phyloP scores from a whole-genome alignment of 139 green algal genomes.

The Chlamydomonas sp. region DNA sequence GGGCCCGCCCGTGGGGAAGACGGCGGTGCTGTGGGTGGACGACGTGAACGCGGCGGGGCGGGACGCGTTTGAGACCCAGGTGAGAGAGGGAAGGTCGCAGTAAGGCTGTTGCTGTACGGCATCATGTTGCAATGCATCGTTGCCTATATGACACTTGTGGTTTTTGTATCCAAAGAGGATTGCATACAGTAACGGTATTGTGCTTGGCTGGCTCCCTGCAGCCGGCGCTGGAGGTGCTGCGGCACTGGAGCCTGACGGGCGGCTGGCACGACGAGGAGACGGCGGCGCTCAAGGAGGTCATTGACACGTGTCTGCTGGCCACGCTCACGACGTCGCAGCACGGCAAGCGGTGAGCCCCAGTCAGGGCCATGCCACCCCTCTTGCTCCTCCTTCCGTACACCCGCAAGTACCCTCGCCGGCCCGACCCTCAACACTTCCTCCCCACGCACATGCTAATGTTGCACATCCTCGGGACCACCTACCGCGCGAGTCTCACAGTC shows the following conservation, averaged over 20 bases:
- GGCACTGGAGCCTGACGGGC: constrained; percentile 47
- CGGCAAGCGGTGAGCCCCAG: constrained; percentile 37
- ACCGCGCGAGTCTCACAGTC: too few species aligned
- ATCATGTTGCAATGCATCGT: too few species aligned
- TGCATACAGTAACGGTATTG: neutral
- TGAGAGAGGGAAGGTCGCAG: neutral
- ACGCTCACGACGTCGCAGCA: constrained; percentile 32
- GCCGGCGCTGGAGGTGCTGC: constrained; percentile 59
- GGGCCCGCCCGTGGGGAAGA: constrained; percentile 63
- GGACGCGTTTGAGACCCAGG: constrained; percentile 47
- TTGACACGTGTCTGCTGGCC: constrained; percentile 47
- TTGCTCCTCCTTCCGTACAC: too few species aligned
- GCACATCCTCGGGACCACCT: too few species aligned
- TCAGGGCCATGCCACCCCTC: too few species aligned
- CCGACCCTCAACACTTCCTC: too few species aligned
- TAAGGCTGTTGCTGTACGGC: neutral
- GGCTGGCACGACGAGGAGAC: constrained; percentile 58
- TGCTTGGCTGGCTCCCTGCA: constrained; percentile 23
- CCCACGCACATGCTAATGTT: too few species aligned
- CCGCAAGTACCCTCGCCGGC: too few species aligned
- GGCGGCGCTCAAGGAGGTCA: constrained; percentile 33
- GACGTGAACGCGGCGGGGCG: constrained; percentile 57
- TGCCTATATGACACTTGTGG: too few species aligned
- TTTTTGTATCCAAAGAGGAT: too few species aligned
- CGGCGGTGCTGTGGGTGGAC: constrained; percentile 68